Base-by-base conservation (phyloP, 1,284 basidiomycete genomes). In the Fomes fomentarius region DNA sequence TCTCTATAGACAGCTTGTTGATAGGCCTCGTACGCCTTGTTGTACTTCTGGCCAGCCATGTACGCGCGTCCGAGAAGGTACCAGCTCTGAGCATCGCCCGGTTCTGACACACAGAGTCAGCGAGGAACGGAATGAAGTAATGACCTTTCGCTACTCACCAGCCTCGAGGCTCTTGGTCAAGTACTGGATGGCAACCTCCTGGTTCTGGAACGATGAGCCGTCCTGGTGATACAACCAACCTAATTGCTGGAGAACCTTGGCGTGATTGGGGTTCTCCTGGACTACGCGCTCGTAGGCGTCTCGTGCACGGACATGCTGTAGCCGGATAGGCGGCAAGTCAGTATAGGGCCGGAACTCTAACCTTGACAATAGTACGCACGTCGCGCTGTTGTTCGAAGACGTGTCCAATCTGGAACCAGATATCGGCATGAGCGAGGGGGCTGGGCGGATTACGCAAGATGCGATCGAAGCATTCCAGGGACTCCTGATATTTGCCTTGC, bases 391-490 rank as follows among this genome's bases (percentile, higher is more conserved):
- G 94, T 74, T 99, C 97, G 67, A 95, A 95, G 17, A 99, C 96
- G 69, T 99, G 97, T 1, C 97, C 96, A 58, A 99, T 98, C 75
- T 99, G 97, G 84, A 99, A 99, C 94, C 95, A 98, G 60, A 99
- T 98, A 67, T 99, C 96, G 62, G 95, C 94, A 67, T 96, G 93
- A 14, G 96, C 96, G 31, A 99, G 85, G 0, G 97, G 96, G 61
- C 87, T 89, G 14, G 97, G 96, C 4, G 97, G 96, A 66, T 94
- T 96, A 64, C 91, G 89, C 56, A 99, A 85, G 57, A 99, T 99
- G 67, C 93, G 93, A 66, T 96, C 93, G 77, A 99, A 99, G 76
- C 95, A 97, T 49, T 87, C 83, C 21, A 97, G 80, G 24, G 87
- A 91, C 19, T 93, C 89, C 3, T 83, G 76, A 65, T 93, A 96